phyloP scores from a whole-genome alignment of 2,329 filamentous ascomycete genomes.

The Epichloe scottii region DNA sequence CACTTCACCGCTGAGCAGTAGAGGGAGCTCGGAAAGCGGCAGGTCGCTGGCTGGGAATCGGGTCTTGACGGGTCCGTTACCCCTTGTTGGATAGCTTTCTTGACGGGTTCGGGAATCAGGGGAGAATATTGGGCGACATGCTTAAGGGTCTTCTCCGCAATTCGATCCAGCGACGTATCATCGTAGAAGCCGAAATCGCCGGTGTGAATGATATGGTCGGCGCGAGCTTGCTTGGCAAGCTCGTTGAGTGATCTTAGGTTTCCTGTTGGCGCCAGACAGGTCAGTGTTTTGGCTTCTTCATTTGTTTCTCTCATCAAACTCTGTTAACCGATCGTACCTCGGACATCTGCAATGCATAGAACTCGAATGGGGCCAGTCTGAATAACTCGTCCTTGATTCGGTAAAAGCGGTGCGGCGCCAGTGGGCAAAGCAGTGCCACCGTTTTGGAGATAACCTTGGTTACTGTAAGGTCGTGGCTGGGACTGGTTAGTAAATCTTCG shows the following conservation, averaged over 20 bases:
- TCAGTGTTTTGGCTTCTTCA: neutral
- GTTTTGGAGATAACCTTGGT: constrained; percentile 49
- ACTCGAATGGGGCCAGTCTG: constrained; percentile 54
- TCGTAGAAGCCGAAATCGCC: constrained; percentile 99
- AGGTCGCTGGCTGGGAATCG: constrained; percentile 72
- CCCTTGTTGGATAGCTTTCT: constrained; percentile 55
- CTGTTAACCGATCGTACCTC: constrained; percentile 34
- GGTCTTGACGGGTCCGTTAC: constrained; percentile 69
- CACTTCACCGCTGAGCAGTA: constrained; percentile 76
- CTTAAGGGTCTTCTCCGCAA: constrained; percentile 97
- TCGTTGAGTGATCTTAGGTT: constrained; percentile 94
- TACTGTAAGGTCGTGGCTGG: constrained; percentile 34
- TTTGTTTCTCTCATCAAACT: neutral
- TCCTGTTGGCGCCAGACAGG: constrained; percentile 42
- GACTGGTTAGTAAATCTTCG: constrained; percentile 12
- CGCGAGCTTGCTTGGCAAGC: constrained; percentile 83
- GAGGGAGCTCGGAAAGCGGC: constrained; percentile 81
- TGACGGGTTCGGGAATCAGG: constrained; percentile 66
- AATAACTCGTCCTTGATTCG: constrained; percentile 54
- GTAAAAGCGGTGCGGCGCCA: constrained; percentile 51
- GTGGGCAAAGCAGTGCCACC: constrained; percentile 42
- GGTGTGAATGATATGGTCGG: constrained; percentile 96
- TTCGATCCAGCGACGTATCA: constrained; percentile 85
- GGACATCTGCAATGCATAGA: constrained; percentile 59
- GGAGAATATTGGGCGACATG: constrained; percentile 98